These are phyloP conservation scores for Dipodascopsis tothii DNA, from an alignment of 805 yeast species.

Conservation along the genomic window DNA sequence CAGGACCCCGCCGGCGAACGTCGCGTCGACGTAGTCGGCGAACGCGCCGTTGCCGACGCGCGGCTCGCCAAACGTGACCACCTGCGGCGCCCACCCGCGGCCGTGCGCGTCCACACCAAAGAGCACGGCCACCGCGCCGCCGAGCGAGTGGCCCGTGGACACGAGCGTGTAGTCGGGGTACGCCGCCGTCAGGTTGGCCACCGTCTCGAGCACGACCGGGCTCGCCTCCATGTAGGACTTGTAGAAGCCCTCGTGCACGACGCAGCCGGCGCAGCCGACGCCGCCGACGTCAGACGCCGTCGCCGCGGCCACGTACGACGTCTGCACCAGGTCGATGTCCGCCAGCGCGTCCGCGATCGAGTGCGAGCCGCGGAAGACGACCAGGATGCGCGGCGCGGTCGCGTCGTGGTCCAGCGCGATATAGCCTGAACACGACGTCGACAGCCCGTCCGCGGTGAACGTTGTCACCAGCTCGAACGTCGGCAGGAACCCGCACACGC, in stretches of 20 bases:
- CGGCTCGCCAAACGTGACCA: conserved; percentile 58
- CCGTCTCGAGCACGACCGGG: conserved; percentile 30
- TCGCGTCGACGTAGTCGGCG: conserved; percentile 44
- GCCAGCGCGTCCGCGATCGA: conserved; percentile 55
- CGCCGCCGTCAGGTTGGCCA: conserved; percentile 26
- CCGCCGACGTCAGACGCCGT: background rate
- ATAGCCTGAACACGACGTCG: conserved; percentile 23
- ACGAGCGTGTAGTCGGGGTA: conserved; percentile 46
- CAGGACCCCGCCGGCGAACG: conserved; percentile 2
- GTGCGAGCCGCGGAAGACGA: conserved; percentile 59
- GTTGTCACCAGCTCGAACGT: conserved; percentile 16
- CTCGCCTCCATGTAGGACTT: conserved; percentile 36
- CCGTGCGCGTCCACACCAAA: conserved; percentile 51
- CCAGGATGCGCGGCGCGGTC: conserved; percentile 17
- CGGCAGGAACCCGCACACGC: conserved; percentile 21
- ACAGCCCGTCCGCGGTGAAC: conserved; percentile 15
- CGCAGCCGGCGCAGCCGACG: conserved; percentile 42
- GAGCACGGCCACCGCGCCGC: conserved; percentile 61
- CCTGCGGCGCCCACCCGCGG: conserved; percentile 47
- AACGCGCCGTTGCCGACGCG: conserved; percentile 51
- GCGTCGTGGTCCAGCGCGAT: conserved; percentile 38
- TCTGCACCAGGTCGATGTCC: conserved; percentile 40
- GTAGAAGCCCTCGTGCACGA: conserved; percentile 60
- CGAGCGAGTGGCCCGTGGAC: conserved; percentile 68
- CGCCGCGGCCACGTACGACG: conserved; percentile 14